Percentiles rank a stretch among this genome's conserved stretches.
phyloP scores from a whole-genome alignment of 257 asterid species.

The Solanum lignicaule region DNA sequence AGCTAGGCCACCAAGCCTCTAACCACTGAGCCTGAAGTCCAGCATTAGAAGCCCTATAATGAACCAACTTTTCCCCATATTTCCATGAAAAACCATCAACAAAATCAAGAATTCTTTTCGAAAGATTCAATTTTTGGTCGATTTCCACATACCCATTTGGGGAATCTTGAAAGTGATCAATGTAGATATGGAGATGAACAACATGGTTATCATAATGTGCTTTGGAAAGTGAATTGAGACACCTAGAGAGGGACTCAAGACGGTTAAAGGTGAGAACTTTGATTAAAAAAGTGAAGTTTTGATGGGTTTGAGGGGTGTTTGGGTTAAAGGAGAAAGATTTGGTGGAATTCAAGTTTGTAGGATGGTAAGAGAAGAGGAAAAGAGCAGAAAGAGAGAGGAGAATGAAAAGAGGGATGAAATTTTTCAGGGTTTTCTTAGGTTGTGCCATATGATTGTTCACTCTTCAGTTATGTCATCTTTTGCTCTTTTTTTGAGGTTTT shows the following conservation, averaged over 20 bases:
- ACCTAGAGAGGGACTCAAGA: constrained; percentile 68
- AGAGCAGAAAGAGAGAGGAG: constrained; percentile 18
- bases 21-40: constrained; percentile 74
- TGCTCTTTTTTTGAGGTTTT: background rate
- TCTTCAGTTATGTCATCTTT: background rate
- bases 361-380: constrained; percentile 33
- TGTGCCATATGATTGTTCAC: constrained; percentile 13
- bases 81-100: constrained; percentile 66
- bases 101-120: constrained; percentile 51
- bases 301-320: constrained; percentile 18
- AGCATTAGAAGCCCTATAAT: constrained; percentile 43
- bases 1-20: constrained; percentile 65
- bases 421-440: constrained; percentile 15
- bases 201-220: constrained; percentile 55
- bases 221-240: constrained; percentile 61
- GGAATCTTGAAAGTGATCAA: constrained; percentile 57
- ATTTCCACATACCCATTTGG: constrained; percentile 26
- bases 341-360: constrained; percentile 27
- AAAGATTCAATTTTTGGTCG: constrained; percentile 39
- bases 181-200: constrained; percentile 66
- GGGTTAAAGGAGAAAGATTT: constrained; percentile 15
- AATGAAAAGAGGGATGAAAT: constrained; percentile 22
- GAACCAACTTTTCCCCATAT: constrained; percentile 57
- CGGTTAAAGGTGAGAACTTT: constrained; percentile 85
- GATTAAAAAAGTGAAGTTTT: constrained; percentile 64